phyloP scores from a whole-genome alignment of 2,329 filamentous ascomycete species.

The Cadophora luteo-olivacea region DNA sequence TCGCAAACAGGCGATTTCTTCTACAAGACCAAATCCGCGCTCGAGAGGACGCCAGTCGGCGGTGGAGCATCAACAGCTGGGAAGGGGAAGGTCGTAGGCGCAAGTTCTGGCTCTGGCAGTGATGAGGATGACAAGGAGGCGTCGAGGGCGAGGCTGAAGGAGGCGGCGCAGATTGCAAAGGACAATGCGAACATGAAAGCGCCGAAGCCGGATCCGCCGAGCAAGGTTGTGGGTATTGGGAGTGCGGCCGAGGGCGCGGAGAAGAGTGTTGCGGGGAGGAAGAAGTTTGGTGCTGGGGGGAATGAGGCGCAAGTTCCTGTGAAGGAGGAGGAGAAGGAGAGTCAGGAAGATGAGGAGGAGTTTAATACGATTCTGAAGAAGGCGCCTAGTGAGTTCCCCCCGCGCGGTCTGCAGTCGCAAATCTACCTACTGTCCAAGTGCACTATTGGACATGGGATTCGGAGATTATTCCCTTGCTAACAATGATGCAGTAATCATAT shows the following conservation, averaged over 20 bases:
- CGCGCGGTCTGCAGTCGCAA: neutral
- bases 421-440: neutral
- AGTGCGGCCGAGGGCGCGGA: constrained; percentile 44
- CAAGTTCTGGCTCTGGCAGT: neutral
- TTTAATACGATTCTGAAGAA: constrained; percentile 82
- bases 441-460: no score
- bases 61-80: constrained; percentile 7
- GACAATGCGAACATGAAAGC: constrained; percentile 72
- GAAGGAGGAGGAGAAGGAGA: constrained; percentile 53
- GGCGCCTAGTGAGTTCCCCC: constrained; percentile 71
- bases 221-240: constrained; percentile 56
- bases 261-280: constrained; percentile 58
- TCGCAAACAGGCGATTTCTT: constrained; percentile 63
- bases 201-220: constrained; percentile 63
- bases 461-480: neutral
- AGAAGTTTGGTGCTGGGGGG: constrained; percentile 47
- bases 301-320: constrained; percentile 42
- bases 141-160: constrained; percentile 64
- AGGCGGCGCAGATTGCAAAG: constrained; percentile 73
- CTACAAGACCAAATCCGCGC: constrained; percentile 62
- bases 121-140: constrained; percentile 61
- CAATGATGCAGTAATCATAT: constrained; percentile 76
- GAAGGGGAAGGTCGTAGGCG: neutral
- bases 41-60: constrained; percentile 45
- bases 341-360: constrained; percentile 68